These are phyloP conservation scores for Delitschia confertaspora DNA, from an alignment of 495 filamentous ascomycete genomes.

Conservation along the genomic window DNA sequence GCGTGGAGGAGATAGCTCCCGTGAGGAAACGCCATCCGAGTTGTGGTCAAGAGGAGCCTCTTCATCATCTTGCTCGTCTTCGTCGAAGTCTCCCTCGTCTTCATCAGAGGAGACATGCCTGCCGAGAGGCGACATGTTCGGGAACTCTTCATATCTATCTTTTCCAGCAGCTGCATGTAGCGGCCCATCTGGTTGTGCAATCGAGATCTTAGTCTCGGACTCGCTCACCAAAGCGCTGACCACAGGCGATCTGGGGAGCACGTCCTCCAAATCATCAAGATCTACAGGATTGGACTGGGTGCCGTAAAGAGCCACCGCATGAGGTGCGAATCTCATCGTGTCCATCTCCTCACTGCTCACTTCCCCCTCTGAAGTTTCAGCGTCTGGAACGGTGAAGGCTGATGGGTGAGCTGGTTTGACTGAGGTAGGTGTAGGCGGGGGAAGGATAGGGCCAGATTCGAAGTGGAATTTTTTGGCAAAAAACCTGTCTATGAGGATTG, in stretches of 20 bases:
- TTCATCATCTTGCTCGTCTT: not conserved
- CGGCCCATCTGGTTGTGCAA: conserved; percentile 2
- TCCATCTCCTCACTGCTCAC: conserved; percentile 2
- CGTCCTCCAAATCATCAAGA: conserved; percentile 17
- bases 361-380: conserved; percentile 10
- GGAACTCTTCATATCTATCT: not conserved
- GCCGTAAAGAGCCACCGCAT: conserved; percentile 6
- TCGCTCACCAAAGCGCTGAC: conserved; percentile 3
- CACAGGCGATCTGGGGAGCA: conserved; percentile 4
- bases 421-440: no score
- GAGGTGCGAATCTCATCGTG: not conserved
- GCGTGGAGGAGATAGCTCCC: not conserved
- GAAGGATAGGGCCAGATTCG: conserved; percentile 3
- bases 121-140: not conserved
- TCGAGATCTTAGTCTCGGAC: not conserved
- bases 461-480: conserved; percentile 21
- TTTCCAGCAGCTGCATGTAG: not conserved
- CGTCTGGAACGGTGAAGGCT: conserved; percentile 20
- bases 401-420: not conserved
- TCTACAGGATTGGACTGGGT: conserved; percentile 19
- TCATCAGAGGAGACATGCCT: not conserved
- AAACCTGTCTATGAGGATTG: conserved; percentile 4
- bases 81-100: not conserved
- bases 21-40: not conserved
- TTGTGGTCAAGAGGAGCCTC: not conserved